phyloP scores from a whole-genome alignment of 192 early-diverging fungal genomes.

The Borealophlyctis nickersoniae region DNA sequence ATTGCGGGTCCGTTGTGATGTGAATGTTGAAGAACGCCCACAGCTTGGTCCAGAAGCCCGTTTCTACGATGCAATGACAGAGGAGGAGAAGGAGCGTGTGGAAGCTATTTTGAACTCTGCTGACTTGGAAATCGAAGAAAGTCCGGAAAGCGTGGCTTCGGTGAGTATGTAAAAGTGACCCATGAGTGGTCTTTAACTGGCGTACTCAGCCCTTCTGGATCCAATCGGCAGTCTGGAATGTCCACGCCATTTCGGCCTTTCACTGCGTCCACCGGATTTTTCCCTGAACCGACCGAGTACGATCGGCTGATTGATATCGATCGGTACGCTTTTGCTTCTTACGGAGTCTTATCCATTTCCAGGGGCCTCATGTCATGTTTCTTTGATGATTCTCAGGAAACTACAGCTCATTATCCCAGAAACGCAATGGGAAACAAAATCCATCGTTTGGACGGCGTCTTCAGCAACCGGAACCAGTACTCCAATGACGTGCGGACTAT shows the following conservation, averaged over 20 bases:
- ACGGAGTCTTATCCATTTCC: neutral
- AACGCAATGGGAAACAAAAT: conserved; percentile 28
- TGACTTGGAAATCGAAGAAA: conserved; percentile 12
- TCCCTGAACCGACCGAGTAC: conserved; percentile 16
- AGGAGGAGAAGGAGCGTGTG: conserved; percentile 43
- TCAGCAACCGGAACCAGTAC: conserved; percentile 13
- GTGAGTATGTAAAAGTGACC: neutral
- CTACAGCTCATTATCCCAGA: conserved; percentile 30
- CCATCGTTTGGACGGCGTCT: conserved; percentile 19
- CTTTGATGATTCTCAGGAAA: conserved; percentile 3
- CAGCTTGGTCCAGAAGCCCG: conserved; percentile 47
- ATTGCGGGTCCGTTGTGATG: no score
- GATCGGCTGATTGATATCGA: conserved; percentile 24
- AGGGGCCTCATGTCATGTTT: neutral
- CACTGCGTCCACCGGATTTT: conserved; percentile 18
- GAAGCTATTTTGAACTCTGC: conserved; percentile 25
- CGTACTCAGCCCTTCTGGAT: neutral
- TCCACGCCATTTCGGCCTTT: neutral
- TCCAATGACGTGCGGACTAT: no score
- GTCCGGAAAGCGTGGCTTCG: neutral
- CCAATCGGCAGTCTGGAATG: neutral
- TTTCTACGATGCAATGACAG: conserved; percentile 49
- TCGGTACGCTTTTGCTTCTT: neutral
- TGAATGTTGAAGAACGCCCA: neutral
- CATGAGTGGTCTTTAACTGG: neutral